These are phyloP conservation scores for Mucor mucedo DNA, from an alignment of 371 early-diverging fungal species.

Conservation along the genomic window DNA sequence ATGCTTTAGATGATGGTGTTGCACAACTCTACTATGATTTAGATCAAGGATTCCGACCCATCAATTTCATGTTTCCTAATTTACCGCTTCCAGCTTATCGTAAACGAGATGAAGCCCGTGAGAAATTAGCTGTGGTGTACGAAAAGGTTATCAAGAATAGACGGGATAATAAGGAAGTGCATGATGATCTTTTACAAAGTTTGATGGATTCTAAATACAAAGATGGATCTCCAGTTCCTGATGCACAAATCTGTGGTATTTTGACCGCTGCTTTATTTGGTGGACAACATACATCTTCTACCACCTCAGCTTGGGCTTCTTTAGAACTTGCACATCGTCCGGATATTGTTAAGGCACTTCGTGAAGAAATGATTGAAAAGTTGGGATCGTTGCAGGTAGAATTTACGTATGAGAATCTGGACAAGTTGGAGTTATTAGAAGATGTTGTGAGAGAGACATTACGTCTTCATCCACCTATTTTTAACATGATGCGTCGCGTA, in stretches of 20 bases:
- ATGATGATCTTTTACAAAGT: conserved; percentile 78
- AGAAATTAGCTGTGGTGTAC: conserved; percentile 82
- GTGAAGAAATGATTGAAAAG: conserved; percentile 66
- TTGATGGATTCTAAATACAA: conserved; percentile 90
- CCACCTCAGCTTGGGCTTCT: conserved; percentile 93
- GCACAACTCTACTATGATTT: conserved; percentile 94
- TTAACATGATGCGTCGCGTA: conserved; percentile 93
- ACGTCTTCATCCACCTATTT: conserved; percentile 93
- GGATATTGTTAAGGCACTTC: conserved; percentile 61
- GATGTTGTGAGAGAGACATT: conserved; percentile 87
- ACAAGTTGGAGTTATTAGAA: conserved; percentile 78
- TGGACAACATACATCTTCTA: conserved; percentile 95
- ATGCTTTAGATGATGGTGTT: conserved; percentile 71
- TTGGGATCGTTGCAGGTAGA: conserved; percentile 64
- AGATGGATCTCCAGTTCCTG: conserved; percentile 78
- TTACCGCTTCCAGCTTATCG: conserved; percentile 59
- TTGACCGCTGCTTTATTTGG: conserved; percentile 96
- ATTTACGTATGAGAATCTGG: conserved; percentile 78
- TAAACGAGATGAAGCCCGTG: conserved; percentile 85
- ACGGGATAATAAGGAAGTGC: conserved; percentile 45
- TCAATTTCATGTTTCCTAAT: conserved; percentile 82
- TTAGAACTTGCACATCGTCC: conserved; percentile 86
- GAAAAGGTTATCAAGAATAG: conserved; percentile 80
- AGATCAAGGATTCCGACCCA: conserved; percentile 92
- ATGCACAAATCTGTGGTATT: conserved; percentile 88